Percentiles rank a stretch among this genome's conserved stretches.
These are phyloP conservation scores for Lipomyces lipofer DNA, from an alignment of 805 yeast genomes.

Conservation along the genomic window DNA sequence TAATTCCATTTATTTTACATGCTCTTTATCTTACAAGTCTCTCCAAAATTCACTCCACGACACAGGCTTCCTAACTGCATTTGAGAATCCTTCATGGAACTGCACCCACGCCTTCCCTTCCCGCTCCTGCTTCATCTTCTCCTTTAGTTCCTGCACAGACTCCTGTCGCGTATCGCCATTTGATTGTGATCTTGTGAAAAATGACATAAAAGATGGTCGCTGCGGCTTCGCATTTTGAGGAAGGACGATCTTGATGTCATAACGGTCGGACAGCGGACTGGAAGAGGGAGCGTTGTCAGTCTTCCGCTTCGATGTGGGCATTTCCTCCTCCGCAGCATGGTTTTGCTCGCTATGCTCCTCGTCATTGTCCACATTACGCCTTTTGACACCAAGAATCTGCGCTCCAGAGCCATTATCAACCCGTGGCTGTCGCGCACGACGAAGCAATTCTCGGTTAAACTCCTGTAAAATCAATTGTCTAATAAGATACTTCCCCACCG, in stretches of 20 bases:
- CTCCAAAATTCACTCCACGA: slow-evolving; percentile 69
- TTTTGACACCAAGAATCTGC: not conserved
- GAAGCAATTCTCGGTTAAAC: slow-evolving; percentile 1
- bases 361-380: not conserved
- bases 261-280: not conserved
- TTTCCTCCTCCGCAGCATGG: not conserved
- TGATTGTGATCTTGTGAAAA: not conserved
- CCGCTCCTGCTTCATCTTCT: slow-evolving; percentile 9
- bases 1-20: too few species aligned
- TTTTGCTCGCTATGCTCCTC: not conserved
- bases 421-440: not conserved
- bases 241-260: not conserved
- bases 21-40: slow-evolving; percentile 24
- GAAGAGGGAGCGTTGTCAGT: not conserved
- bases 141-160: slow-evolving; percentile 12
- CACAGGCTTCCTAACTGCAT: slow-evolving; percentile 79
- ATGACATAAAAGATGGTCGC: not conserved
- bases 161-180: not conserved
- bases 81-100: slow-evolving; percentile 83
- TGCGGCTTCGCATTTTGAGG: not conserved
- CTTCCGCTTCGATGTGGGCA: too few species aligned
- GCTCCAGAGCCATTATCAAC: not conserved
- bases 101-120: slow-evolving; percentile 64
- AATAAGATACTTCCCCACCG: slow-evolving; percentile 15
- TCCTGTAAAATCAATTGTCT: slow-evolving; percentile 21